Conservation (phyloP, 768 basidiomycete genomes). For the Melanogaster broomeanus region DNA sequence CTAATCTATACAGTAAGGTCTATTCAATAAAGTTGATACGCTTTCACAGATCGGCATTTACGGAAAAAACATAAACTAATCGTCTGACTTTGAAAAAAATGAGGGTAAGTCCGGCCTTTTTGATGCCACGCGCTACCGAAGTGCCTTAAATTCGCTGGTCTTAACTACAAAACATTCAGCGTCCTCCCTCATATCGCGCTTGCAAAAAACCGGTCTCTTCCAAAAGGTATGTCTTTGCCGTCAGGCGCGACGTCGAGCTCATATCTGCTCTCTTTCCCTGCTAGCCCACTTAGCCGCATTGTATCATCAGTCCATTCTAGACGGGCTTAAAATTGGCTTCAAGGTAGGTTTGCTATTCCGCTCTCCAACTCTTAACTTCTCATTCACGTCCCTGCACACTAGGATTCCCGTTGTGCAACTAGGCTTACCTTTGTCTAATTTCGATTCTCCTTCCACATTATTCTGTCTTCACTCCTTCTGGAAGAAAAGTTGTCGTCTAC, state of each 20-base stretch:
- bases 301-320: constrained; percentile 82
- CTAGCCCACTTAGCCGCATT: constrained; percentile 58
- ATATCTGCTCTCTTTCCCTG: constrained; percentile 23
- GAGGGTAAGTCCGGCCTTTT: constrained; percentile 35
- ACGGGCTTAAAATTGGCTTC: constrained; percentile 76
- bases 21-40: not conserved
- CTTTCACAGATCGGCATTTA: constrained; percentile 25
- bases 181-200: constrained; percentile 33
- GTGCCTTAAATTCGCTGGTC: constrained; percentile 43
- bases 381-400: constrained; percentile 20
- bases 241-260: constrained; percentile 14
- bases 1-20: no score
- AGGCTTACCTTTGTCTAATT: constrained; percentile 56
- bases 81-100: constrained; percentile 41
- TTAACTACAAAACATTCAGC: constrained; percentile 29
- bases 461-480: constrained; percentile 52
- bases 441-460: constrained; percentile 48
- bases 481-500: constrained; percentile 51
- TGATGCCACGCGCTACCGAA: constrained; percentile 42
- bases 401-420: constrained; percentile 72
- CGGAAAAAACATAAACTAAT: constrained; percentile 11
- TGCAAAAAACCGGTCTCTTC: constrained; percentile 35
- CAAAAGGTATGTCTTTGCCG: constrained; percentile 44
- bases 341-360: constrained; percentile 45
- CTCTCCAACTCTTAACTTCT: constrained; percentile 23